Conservation (phyloP, 164 flowering plant genomes). For the Tetrastigma voinierianum region DNA sequence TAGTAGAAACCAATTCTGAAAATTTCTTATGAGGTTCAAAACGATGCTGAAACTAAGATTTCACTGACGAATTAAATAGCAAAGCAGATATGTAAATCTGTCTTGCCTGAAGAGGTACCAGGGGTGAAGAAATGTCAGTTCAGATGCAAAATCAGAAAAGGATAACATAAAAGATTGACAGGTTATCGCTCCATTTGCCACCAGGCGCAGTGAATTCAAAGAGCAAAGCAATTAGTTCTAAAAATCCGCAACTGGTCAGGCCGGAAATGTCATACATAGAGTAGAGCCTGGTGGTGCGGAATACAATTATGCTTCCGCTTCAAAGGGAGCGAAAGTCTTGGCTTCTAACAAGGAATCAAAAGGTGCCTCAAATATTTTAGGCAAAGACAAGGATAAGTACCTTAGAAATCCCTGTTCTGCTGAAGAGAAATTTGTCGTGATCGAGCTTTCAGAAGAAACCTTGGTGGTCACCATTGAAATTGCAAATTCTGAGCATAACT, state of each 20-base stretch:
- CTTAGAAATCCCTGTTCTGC: slow-evolving; percentile 95
- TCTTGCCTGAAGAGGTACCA: slow-evolving; percentile 19
- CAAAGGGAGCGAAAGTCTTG: slow-evolving; percentile 94
- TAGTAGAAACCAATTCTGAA: slow-evolving; percentile 12
- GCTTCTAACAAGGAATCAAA: slow-evolving; percentile 88
- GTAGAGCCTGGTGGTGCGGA: slow-evolving; percentile 85
- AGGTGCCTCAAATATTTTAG: slow-evolving; percentile 80
- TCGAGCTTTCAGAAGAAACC: slow-evolving; percentile 97
- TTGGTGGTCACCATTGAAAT: slow-evolving; percentile 77
- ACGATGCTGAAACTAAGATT: slow-evolving; percentile 15
- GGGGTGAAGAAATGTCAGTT: slow-evolving; percentile 22
- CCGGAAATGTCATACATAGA: slow-evolving; percentile 64
- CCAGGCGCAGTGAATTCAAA: slow-evolving; percentile 90
- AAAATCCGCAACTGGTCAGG: slow-evolving; percentile 42
- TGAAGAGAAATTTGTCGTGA: slow-evolving; percentile 82
- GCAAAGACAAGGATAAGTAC: slow-evolving; percentile 91
- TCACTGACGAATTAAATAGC: no score
- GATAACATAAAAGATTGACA: slow-evolving; percentile 36
- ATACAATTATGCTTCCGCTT: slow-evolving; percentile 91
- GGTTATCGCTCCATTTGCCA: slow-evolving; percentile 50
- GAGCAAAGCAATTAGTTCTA: slow-evolving; percentile 64
- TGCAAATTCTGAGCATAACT: slow-evolving; percentile 93
- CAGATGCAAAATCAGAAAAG: slow-evolving; percentile 30
- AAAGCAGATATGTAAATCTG: slow-evolving; percentile 15
- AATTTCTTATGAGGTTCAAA: slow-evolving; percentile 18